Evolutionary conservation across 495 filamentous ascomycete species (phyloP).

Genomic region (Penicillium riverlandense): DNA sequence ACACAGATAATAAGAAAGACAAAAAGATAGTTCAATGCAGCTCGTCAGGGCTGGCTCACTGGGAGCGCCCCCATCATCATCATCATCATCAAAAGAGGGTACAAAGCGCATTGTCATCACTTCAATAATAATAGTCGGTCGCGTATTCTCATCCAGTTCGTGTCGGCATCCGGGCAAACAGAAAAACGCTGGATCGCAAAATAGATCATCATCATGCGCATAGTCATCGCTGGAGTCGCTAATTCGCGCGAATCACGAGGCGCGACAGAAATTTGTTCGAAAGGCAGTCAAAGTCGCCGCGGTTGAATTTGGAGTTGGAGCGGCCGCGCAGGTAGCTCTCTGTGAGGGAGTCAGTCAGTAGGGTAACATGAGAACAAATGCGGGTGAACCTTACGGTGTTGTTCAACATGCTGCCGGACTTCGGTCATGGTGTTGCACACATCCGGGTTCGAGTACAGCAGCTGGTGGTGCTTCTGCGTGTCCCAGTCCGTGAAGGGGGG

Average conservation of each 20-base stretch:
- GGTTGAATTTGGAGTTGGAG: slow-evolving; percentile 66
- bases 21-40: slow-evolving; percentile 17
- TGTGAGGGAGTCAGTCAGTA: slow-evolving; percentile 26
- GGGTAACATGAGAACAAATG: neutral
- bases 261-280: slow-evolving; percentile 93
- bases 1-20: slow-evolving; percentile 18
- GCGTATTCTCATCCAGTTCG: no score
- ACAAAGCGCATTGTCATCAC: slow-evolving; percentile 13
- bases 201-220: slow-evolving; percentile 29
- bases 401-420: slow-evolving; percentile 78
- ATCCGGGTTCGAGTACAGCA: slow-evolving; percentile 79
- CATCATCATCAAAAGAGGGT: slow-evolving; percentile 15
- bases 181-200: neutral
- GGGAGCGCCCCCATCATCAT: neutral
- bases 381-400: slow-evolving; percentile 64
- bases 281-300: slow-evolving; percentile 83
- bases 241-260: slow-evolving; percentile 89
- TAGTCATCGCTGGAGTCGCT: slow-evolving; percentile 36
- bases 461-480: slow-evolving; percentile 74
- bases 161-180: neutral
- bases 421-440: slow-evolving; percentile 93
- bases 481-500: slow-evolving; percentile 89
- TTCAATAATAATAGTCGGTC: slow-evolving; percentile 5
- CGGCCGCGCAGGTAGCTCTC: slow-evolving; percentile 55
- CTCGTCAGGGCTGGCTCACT: no score